Conservation (phyloP, 768 basidiomycete species). For the Hydnum rufescens region DNA sequence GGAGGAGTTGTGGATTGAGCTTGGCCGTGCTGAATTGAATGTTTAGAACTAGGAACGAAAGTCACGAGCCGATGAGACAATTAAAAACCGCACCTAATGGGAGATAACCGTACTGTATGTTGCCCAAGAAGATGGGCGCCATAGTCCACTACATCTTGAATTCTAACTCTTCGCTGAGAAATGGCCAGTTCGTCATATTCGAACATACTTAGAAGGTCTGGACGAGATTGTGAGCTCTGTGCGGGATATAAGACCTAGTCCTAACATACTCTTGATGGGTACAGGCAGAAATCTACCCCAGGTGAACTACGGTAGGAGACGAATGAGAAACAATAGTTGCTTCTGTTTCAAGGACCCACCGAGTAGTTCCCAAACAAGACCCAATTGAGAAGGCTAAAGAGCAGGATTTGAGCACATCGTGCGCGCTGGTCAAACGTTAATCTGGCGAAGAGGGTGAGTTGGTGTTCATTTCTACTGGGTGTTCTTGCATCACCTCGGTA, state of each 20-base stretch:
- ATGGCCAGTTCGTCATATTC: constrained; percentile 13
- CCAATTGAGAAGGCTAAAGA: constrained; percentile 15
- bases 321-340: not conserved
- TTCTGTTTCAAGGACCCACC: constrained; percentile 13
- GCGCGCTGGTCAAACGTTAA: constrained; percentile 16
- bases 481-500: constrained; percentile 14
- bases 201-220: constrained; percentile 7
- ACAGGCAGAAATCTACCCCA: not conserved
- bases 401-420: constrained; percentile 11
- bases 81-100: constrained; percentile 32
- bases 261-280: not conserved
- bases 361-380: constrained; percentile 16
- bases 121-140: constrained; percentile 34
- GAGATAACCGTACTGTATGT: constrained; percentile 82
- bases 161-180: constrained; percentile 14
- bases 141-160: constrained; percentile 16
- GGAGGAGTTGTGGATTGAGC: constrained; percentile 54
- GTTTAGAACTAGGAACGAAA: not conserved
- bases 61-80: not conserved
- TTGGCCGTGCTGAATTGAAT: constrained; percentile 45
- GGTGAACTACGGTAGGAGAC: not conserved
- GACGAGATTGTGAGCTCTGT: not conserved
- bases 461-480: too few relatives aligned
- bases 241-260: constrained; percentile 5
- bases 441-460: not conserved